Evolutionary conservation across 2,329 filamentous ascomycete species (phyloP).

Genomic region (Colletotrichum aenigma): DNA sequence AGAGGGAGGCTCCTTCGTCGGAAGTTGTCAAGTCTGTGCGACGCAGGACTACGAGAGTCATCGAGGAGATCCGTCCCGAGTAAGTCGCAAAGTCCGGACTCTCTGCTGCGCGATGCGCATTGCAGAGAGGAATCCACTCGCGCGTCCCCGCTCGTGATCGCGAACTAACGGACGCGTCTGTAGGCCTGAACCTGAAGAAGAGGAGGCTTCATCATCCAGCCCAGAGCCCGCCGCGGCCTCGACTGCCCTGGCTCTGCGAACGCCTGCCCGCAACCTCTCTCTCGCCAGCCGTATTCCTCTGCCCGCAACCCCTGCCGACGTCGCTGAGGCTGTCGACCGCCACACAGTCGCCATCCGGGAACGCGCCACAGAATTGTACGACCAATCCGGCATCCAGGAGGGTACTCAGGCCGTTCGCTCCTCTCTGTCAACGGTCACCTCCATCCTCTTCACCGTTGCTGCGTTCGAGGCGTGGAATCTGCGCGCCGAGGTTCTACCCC

Average conservation of each 20-base stretch:
- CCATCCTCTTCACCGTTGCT: slow-evolving; percentile 72
- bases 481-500: slow-evolving; percentile 71
- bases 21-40: slow-evolving; percentile 48
- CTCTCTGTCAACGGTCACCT: slow-evolving; percentile 71
- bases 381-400: slow-evolving; percentile 70
- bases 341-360: slow-evolving; percentile 69
- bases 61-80: slow-evolving; percentile 49
- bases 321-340: slow-evolving; percentile 78
- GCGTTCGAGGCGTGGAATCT: slow-evolving; percentile 74
- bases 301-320: slow-evolving; percentile 79
- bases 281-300: slow-evolving; percentile 70
- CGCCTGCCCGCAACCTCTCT: slow-evolving; percentile 56
- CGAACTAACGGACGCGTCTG: slow-evolving; percentile 9
- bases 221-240: slow-evolving; percentile 36
- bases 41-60: slow-evolving; percentile 48
- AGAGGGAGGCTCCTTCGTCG: slow-evolving; percentile 52
- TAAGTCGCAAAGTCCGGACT: slow-evolving; percentile 33
- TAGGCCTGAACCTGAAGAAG: neutral
- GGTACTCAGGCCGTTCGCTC: slow-evolving; percentile 70
- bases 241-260: slow-evolving; percentile 48
- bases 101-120: neutral
- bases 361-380: slow-evolving; percentile 67
- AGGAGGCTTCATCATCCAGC: slow-evolving; percentile 21
- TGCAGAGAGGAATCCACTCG: neutral
- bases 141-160: neutral